Base-by-base conservation (phyloP, 2,329 filamentous ascomycete genomes). In the Colletotrichum sp. region DNA sequence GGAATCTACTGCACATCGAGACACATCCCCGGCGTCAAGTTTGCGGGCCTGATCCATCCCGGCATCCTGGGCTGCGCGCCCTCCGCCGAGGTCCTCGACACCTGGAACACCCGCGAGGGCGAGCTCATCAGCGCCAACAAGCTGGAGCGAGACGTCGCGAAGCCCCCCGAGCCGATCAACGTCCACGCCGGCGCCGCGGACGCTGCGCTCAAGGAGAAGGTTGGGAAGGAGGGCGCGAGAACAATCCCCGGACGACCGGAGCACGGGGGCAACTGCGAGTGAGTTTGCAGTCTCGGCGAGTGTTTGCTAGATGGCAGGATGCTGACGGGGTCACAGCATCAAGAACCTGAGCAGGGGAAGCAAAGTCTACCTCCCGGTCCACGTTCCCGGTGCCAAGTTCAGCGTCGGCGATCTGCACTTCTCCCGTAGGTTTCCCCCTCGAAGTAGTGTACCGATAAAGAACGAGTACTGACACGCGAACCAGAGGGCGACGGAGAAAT, bases 41-140 rank as follows among this genome's bases (percentile, higher is more conserved):
- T 98, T 82, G 92, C 96, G 0, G 95, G 96, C 0, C 89, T 98
- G 36, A 98, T 98, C 82, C 96, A 98, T 83, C 96, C 96, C 0
- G 96, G 96, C 6, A 98, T 98, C 78, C 88, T 98, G 12, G 96
- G 96, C 21, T 98, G 95, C 81, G 96, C 96, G 0, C 96, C 96
- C 0, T 96, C 95, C 0, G 87, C 92, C 5, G 93, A 95, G 79
- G 88, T 98, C 18, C 91, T 98, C 13, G 91, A 90, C 0, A 93
- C 92, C 69, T 98, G 96, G 96, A 98, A 98, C 82, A 89, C 88
- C 75, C 94, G 96, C 39, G 96, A 98, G 84, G 93, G 86, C 15
- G 94, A 96, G 78, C 89, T 98, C 12, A 96, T 98, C 77, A 87
- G 91, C 0, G 91, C 93, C 4, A 90, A 92, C 65, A 90, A 92